These are phyloP conservation scores for Plenodomus lindquistii DNA, from an alignment of 2,329 filamentous ascomycete species.

Conservation along the genomic window DNA sequence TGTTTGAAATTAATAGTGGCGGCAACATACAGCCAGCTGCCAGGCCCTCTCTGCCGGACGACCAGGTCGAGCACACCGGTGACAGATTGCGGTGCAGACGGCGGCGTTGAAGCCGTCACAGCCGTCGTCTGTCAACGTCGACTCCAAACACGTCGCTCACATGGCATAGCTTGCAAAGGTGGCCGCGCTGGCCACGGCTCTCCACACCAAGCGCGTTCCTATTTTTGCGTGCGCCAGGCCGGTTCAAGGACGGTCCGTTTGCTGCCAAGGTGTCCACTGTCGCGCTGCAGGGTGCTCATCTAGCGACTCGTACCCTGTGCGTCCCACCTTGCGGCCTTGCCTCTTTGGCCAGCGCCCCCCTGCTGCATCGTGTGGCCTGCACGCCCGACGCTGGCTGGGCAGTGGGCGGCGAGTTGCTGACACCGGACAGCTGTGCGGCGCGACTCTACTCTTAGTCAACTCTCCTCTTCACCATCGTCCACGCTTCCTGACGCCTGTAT, in stretches of 20 bases:
- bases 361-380: background rate
- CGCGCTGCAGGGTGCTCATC: background rate
- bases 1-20: background rate
- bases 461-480: constrained; percentile 20
- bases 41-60: background rate
- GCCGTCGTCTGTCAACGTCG: background rate
- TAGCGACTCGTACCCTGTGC: background rate
- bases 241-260: background rate
- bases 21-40: no score
- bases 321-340: background rate
- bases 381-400: background rate
- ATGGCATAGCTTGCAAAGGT: no score
- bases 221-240: background rate
- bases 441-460: no score
- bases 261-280: no score
- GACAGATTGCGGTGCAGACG: background rate
- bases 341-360: background rate
- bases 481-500: constrained; percentile 19
- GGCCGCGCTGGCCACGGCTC: background rate
- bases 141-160: background rate
- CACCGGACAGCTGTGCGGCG: constrained; percentile 13
- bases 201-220: background rate
- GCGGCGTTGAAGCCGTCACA: background rate
- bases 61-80: background rate
- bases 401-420: constrained; percentile 9